Percentiles rank a stretch among this genome's conserved stretches.
Evolutionary conservation across 495 filamentous ascomycete species (phyloP).

Genomic region (Trichocladium uniseriatum): DNA sequence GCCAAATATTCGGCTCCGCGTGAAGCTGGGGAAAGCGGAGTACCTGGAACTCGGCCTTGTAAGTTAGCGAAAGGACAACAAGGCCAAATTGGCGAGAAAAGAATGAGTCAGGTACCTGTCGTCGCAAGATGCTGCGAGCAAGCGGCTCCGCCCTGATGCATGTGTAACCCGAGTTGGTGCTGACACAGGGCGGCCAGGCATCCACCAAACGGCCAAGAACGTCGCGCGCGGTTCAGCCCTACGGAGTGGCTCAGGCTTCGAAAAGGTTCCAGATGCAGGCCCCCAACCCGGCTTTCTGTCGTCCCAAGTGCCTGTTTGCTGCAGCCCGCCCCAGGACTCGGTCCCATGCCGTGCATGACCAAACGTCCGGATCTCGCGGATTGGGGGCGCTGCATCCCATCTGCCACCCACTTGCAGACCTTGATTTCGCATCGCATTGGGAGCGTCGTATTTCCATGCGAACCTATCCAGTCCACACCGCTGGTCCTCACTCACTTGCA

Average conservation of each 20-base stretch:
- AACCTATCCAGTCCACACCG: background rate
- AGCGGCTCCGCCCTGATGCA: conserved; percentile 8
- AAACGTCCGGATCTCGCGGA: conserved; percentile 6
- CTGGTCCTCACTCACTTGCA: background rate
- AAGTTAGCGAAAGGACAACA: conserved; percentile 3
- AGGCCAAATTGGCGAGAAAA: conserved; percentile 1
- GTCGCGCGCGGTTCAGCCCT: conserved; percentile 12
- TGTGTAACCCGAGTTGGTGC: conserved; percentile 9
- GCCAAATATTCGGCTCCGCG: background rate
- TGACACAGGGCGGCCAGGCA: conserved; percentile 14
- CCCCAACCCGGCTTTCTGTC: conserved; percentile 4
- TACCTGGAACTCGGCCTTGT: conserved; percentile 8
- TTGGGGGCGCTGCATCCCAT: conserved; percentile 2
- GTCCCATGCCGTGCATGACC: conserved; percentile 3
- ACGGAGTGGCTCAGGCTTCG: conserved; percentile 4
- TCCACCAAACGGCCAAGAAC: background rate
- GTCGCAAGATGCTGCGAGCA: conserved; percentile 9
- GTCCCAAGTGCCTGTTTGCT: conserved; percentile 4
- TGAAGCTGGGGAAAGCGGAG: background rate
- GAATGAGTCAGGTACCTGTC: background rate
- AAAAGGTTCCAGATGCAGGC: conserved; percentile 1
- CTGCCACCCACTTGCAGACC: background rate
- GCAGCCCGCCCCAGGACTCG: background rate
- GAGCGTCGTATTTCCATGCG: background rate
- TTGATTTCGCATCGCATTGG: background rate